Evolutionary conservation across 2,329 filamentous ascomycete genomes (phyloP).

Genomic region (Curvularia spicifera): DNA sequence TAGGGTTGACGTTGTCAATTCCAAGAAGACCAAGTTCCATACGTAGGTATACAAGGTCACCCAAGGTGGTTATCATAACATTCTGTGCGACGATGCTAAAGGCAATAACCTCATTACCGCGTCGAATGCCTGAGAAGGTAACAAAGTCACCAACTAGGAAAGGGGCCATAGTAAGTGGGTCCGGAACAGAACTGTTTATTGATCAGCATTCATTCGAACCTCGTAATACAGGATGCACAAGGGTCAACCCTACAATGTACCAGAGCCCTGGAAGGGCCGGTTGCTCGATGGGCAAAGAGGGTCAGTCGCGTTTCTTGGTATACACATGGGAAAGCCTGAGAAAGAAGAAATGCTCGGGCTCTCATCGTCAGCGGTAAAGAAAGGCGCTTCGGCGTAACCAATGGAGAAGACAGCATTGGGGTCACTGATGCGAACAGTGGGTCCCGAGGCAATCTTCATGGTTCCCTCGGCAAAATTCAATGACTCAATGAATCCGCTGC

Average conservation of each 20-base stretch:
- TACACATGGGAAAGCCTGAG: background rate
- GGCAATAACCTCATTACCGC: background rate
- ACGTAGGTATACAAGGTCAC: background rate
- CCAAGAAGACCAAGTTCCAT: background rate
- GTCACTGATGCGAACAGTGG: slow-evolving; percentile 1
- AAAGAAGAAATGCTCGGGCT: background rate
- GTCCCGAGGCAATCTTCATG: background rate
- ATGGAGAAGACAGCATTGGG: background rate
- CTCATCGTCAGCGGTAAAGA: background rate
- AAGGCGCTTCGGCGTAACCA: background rate
- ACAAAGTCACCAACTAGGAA: background rate
- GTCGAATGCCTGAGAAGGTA: background rate
- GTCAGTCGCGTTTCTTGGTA: background rate
- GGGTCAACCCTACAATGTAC: background rate
- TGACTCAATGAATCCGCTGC: background rate
- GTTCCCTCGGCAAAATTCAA: background rate
- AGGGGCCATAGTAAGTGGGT: background rate
- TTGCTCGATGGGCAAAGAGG: background rate
- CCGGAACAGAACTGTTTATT: background rate
- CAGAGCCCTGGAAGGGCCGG: background rate
- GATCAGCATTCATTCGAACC: background rate
- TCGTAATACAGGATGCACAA: background rate
- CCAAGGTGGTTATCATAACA: background rate
- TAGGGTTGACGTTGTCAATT: background rate
- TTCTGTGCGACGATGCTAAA: background rate